Conservation (phyloP, 495 filamentous ascomycete species). For the Tuber umbilicatum region DNA sequence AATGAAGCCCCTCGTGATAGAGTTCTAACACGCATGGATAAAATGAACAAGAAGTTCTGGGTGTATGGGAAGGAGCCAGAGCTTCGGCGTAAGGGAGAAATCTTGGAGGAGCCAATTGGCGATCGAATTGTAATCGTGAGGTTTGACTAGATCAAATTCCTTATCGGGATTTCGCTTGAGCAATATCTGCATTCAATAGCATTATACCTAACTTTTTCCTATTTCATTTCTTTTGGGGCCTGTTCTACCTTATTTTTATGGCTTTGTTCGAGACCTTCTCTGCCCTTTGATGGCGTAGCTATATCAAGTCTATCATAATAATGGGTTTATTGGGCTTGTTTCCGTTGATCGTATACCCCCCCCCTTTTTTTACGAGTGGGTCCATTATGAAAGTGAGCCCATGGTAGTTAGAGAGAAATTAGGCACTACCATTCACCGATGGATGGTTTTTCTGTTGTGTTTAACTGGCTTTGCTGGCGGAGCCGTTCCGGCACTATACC, state of each 20-base stretch:
- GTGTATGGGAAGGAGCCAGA: slow-evolving; percentile 37
- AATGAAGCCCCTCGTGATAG: slow-evolving; percentile 23
- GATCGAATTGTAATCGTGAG: slow-evolving; percentile 36
- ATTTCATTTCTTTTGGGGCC: not conserved
- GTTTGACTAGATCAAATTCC: slow-evolving; percentile 19
- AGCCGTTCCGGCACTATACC: not conserved
- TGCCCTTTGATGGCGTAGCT: not conserved
- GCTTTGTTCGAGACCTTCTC: not conserved
- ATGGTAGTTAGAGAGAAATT: not conserved
- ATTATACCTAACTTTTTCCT: not conserved
- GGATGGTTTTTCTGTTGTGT: not conserved
- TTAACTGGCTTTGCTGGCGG: not conserved
- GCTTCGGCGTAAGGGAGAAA: slow-evolving; percentile 20
- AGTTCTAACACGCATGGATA: slow-evolving; percentile 32
- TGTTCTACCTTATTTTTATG: not conserved
- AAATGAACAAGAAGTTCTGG: slow-evolving; percentile 31
- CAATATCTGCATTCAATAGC: not conserved
- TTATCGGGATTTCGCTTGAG: not conserved
- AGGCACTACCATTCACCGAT: not conserved
- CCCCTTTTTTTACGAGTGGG: not conserved
- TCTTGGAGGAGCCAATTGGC: slow-evolving; percentile 17
- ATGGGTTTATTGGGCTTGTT: not conserved
- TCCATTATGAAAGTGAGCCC: not conserved
- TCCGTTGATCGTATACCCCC: not conserved
- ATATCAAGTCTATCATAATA: not conserved